phyloP scores from a whole-genome alignment of 2,329 filamentous ascomycete genomes.

The Diaporthe ilicicola region DNA sequence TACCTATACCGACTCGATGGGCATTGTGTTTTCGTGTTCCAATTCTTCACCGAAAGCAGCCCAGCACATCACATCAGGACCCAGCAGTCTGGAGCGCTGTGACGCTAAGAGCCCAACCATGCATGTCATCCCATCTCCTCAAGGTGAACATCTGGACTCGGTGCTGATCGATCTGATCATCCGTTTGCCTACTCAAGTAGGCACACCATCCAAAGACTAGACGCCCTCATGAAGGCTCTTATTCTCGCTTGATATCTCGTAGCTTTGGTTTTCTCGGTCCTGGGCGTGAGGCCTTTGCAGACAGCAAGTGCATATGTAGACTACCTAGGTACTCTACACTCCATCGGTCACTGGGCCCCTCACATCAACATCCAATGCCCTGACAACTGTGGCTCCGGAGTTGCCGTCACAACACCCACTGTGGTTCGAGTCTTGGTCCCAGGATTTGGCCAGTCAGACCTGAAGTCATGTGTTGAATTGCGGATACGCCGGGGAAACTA shows the following conservation, averaged over 20 bases:
- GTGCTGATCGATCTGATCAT: neutral
- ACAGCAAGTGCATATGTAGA: no score
- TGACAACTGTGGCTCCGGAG: neutral
- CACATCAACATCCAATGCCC: neutral
- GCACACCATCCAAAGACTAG: neutral
- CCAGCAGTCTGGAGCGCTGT: neutral
- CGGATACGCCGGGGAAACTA: conserved; percentile 11
- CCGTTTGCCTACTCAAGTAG: neutral
- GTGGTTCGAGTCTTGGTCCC: neutral
- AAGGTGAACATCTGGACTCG: neutral
- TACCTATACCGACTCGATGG: no score
- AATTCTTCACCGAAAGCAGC: neutral
- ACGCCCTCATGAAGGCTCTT: neutral
- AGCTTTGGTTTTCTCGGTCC: neutral
- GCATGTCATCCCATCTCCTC: conserved; percentile 2
- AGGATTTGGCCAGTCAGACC: neutral
- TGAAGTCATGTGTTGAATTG: conserved; percentile 13
- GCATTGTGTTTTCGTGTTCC: no score
- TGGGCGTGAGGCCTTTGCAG: neutral
- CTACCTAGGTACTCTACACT: no score
- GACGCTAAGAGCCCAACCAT: neutral
- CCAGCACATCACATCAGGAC: neutral
- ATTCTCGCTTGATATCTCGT: neutral
- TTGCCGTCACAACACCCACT: conserved; percentile 1
- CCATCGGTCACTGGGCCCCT: neutral